Base-by-base conservation (phyloP, 306 rosid genomes). In the Inga leiocalycina region DNA sequence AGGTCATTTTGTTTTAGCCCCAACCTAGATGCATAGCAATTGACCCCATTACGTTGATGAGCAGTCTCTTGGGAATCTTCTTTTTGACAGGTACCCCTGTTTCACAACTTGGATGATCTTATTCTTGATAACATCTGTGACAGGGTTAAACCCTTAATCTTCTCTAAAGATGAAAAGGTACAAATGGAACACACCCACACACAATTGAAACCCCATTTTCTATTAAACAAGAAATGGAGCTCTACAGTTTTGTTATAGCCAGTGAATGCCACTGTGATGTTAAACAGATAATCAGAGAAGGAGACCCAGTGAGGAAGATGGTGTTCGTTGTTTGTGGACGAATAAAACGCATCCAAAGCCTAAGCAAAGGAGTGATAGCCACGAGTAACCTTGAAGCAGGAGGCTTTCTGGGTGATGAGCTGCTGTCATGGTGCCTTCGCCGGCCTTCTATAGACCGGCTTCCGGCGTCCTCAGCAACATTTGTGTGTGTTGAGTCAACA, bases 81-180 rank as follows among this genome's bases (percentile, higher is more conserved):
- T 1, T 52, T 71, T 70, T 68, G 80, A 54, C 62, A 95, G 98
- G 99, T 94, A 59, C 99, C 99, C 45, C 83, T 96, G 51, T 96
- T 96, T 74, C 92, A 96, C 83, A 94, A 91, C 92, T 85, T 96
- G 93, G 97, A 94, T 75, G 95, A 90, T 34, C 98, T 96, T 74
- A 94, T 96, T 86, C 98, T 92, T 56, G 99, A 96, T 91, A 96
- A 96, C 89, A 96, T 96, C 5, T 96, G 99, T 16, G 99, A 96
- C 34, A 85, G 97, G 76, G 97, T 94, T 80, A 91, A 76, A 81
- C 99, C 98, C 14, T 82, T 96, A 10, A 92, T 96, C 65, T 94
- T 94, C 89, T 91, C 97, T 30, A 94, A 88, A 83, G 97, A 92
- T 27, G 99, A 96, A 85, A 96, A 96, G 99, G 99, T 96, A 81